These are phyloP conservation scores for Metschnikowia matae DNA, from an alignment of 805 yeast genomes.

Conservation along the genomic window DNA sequence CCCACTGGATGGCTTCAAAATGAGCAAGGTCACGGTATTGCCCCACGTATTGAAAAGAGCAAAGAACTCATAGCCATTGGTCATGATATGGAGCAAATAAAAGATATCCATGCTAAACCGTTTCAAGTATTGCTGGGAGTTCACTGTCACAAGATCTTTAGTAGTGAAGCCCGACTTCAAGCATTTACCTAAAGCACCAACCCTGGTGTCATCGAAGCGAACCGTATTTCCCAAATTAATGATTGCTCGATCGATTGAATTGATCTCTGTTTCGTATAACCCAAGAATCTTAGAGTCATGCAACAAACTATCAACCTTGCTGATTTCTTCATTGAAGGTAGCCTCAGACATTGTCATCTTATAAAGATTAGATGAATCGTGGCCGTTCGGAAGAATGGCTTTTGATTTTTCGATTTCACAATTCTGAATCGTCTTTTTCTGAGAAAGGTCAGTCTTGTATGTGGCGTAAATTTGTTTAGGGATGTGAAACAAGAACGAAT, in stretches of 20 bases:
- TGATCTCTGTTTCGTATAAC: conserved; percentile 71
- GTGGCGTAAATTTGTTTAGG: conserved; percentile 72
- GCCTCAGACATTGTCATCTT: conserved; percentile 67
- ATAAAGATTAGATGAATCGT: conserved; percentile 49
- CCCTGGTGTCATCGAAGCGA: conserved; percentile 59
- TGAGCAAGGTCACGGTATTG: conserved; percentile 44
- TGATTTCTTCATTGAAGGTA: conserved; percentile 50
- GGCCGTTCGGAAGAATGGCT: conserved; percentile 70
- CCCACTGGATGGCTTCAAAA: conserved; percentile 61
- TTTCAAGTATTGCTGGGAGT: conserved; percentile 50
- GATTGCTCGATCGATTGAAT: conserved; percentile 66
- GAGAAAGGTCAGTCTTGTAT: conserved; percentile 48
- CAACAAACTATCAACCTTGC: conserved; percentile 58
- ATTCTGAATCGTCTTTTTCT: conserved; percentile 39
- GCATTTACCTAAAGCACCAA: conserved; percentile 86
- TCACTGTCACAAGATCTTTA: conserved; percentile 48
- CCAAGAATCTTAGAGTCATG: conserved; percentile 60
- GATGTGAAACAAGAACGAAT: conserved; percentile 65
- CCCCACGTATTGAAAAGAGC: conserved; percentile 65
- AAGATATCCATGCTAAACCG: conserved; percentile 54
- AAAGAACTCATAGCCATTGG: conserved; percentile 74
- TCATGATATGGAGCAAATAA: conserved; percentile 63
- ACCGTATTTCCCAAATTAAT: conserved; percentile 75
- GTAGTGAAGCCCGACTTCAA: conserved; percentile 78
- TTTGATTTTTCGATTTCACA: conserved; percentile 56